Evolutionary conservation across 495 filamentous ascomycete species (phyloP).

Genomic region (Xylaria curta): DNA sequence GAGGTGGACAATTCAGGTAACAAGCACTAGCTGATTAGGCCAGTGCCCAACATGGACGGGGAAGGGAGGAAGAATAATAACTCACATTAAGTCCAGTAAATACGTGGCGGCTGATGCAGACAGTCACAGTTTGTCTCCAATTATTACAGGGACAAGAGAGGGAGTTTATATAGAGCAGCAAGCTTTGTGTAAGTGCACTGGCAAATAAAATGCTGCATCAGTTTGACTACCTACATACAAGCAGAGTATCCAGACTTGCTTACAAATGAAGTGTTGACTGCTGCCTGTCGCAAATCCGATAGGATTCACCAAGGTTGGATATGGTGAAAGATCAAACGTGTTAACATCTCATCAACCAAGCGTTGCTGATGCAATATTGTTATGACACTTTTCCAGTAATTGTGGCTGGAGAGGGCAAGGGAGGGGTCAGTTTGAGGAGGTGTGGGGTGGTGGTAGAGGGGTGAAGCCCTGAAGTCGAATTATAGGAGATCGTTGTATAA

Average conservation of each 20-base stretch:
- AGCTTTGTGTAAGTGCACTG: background rate
- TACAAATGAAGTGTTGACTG: background rate
- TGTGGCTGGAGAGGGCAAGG: conserved; percentile 6
- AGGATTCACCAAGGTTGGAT: background rate
- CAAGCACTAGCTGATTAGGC: background rate
- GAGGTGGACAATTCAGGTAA: background rate
- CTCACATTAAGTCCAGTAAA: background rate
- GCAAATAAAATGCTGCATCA: background rate
- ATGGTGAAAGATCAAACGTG: conserved; percentile 9
- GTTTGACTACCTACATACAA: background rate
- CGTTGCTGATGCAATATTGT: background rate
- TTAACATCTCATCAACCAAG: conserved; percentile 16
- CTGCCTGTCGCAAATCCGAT: background rate
- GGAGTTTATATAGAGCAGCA: background rate
- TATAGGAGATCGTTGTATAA: background rate
- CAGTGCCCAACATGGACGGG: background rate
- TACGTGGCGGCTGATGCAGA: conserved; percentile 15
- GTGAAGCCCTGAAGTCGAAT: background rate
- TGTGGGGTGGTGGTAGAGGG: background rate
- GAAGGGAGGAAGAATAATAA: background rate
- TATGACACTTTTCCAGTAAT: background rate
- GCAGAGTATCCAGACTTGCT: background rate
- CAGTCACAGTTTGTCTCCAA: conserved; percentile 7
- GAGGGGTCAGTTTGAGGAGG: background rate
- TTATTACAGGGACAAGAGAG: conserved; percentile 7